Evolutionary conservation across 2,329 filamentous ascomycete species (phyloP).

Genomic region (Penicillium fuscoglaucum): DNA sequence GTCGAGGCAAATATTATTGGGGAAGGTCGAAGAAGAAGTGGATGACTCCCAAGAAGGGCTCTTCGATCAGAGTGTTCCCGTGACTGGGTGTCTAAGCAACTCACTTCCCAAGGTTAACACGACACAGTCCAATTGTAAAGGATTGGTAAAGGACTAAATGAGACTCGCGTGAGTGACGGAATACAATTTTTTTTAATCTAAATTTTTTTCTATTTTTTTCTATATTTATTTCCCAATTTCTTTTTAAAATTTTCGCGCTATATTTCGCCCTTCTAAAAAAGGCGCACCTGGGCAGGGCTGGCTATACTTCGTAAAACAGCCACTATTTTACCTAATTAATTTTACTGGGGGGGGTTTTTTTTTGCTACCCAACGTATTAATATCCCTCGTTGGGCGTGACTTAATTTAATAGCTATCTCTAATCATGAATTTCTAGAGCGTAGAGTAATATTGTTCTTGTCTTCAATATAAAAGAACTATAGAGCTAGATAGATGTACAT

Average conservation of each 20-base stretch:
- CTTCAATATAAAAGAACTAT: not conserved
- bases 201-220: not conserved
- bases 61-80: slow-evolving; percentile 26
- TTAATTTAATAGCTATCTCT: not conserved
- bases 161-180: slow-evolving; percentile 4
- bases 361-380: slow-evolving; percentile 9
- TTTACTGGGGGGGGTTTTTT: not conserved
- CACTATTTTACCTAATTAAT: slow-evolving; percentile 21
- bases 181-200: slow-evolving; percentile 2
- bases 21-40: slow-evolving; percentile 11
- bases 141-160: slow-evolving; percentile 3
- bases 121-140: slow-evolving; percentile 20
- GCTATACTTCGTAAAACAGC: slow-evolving; percentile 22
- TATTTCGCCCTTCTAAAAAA: slow-evolving; percentile 1
- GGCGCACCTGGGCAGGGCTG: not conserved
- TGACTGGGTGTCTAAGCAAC: slow-evolving; percentile 24
- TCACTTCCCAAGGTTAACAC: slow-evolving; percentile 13
- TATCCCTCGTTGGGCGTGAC: not conserved
- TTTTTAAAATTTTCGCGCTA: not conserved
- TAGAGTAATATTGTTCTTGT: not conserved
- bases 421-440: not conserved
- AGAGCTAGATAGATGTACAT: not conserved
- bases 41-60: slow-evolving; percentile 6
- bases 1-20: slow-evolving; percentile 2
- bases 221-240: not conserved